phyloP scores from a whole-genome alignment of 2,329 filamentous ascomycete genomes.

The Pseudovirgaria hyperparasitica region DNA sequence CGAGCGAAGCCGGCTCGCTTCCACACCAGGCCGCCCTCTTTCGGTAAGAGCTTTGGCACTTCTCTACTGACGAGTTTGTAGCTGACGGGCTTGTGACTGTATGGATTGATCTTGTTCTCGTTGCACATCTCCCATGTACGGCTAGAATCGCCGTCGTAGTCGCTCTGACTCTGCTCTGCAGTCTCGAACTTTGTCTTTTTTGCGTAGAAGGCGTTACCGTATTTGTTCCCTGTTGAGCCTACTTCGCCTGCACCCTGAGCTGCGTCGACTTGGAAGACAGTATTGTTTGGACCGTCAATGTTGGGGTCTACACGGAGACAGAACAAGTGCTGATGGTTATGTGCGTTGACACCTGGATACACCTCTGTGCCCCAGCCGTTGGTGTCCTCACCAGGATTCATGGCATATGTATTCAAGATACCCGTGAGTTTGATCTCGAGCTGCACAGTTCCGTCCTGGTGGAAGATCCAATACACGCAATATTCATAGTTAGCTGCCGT shows the following conservation, averaged over 20 bases:
- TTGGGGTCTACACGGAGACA: conserved; percentile 80
- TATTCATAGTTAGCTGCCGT: conserved; percentile 97
- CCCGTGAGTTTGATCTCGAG: conserved; percentile 83
- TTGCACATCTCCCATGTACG: conserved; percentile 89
- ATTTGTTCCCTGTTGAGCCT: conserved; percentile 69
- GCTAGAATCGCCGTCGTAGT: conserved; percentile 69
- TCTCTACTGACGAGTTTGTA: conserved; percentile 89
- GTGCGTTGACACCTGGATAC: conserved; percentile 80
- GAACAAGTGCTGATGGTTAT: conserved; percentile 95
- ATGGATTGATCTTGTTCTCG: conserved; percentile 68
- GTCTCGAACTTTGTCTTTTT: conserved; percentile 71
- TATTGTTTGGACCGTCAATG: conserved; percentile 74
- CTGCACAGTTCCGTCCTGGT: conserved; percentile 85
- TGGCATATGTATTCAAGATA: conserved; percentile 81
- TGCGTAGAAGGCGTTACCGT: conserved; percentile 83
- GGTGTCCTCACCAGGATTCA: conserved; percentile 69
- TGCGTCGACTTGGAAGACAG: conserved; percentile 73
- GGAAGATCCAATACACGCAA: conserved; percentile 76
- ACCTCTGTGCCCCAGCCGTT: conserved; percentile 86
- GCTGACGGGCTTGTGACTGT: conserved; percentile 70
- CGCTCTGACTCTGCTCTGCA: conserved; percentile 53
- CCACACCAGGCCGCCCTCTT: conserved; percentile 71
- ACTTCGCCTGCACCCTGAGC: conserved; percentile 57
- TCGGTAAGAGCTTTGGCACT: conserved; percentile 65
- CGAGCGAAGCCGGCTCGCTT: conserved; percentile 80